Base-by-base conservation (phyloP, 2,329 filamentous ascomycete genomes). In the Diaporthe humulicola region DNA sequence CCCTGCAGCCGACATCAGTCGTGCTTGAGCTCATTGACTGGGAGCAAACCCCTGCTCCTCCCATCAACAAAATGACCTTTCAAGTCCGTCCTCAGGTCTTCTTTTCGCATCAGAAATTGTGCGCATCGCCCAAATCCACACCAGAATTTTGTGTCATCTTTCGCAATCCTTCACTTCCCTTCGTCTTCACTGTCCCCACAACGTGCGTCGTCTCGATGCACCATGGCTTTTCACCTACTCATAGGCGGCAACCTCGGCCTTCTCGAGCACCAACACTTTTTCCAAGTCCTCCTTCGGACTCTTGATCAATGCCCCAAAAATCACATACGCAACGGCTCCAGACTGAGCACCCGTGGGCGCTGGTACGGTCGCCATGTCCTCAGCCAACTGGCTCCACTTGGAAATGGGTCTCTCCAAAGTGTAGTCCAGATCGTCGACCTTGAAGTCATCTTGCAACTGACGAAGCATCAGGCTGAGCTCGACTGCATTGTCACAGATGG, bases 401-500 rank as follows among this genome's bases (percentile, higher is more conserved):
- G 38, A 40, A 7, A 58, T 22, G 19, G 38, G 60, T n/a, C 22
- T 2, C 0, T n/a, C 50, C 9, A 50, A 15, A 6, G 22, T 8
- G 12, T 6, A 6, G 1, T 1, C n/a, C 25, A 73, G 19, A 1
- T 9, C 2, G 1, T 78, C 76, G 25, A 79, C 56, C n/a, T 42
- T 56, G 28, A 76, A 73, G 0, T 54, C 25, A 6, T 73, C 70
- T 1, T 57, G 30, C 1, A 73, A 40, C 12, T 45, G 70, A 9
- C 78, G 52, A 1, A 78, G 72, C 14, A 74, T 71, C 6, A 79
- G 54, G n/a, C 75, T 76, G 14, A 79, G 69, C 12, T 74, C 56
- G 2, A 76, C 56, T 1, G 78, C 78, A 17, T 73, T n/a, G 38
- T 76, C 61, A 48, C 78, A 79, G 3, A 79, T 74, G 15, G 40